Evolutionary conservation across 306 rosid species (phyloP), one percentile per base, ranked within the genome.

Genomic region (Betula pendula): DNA sequence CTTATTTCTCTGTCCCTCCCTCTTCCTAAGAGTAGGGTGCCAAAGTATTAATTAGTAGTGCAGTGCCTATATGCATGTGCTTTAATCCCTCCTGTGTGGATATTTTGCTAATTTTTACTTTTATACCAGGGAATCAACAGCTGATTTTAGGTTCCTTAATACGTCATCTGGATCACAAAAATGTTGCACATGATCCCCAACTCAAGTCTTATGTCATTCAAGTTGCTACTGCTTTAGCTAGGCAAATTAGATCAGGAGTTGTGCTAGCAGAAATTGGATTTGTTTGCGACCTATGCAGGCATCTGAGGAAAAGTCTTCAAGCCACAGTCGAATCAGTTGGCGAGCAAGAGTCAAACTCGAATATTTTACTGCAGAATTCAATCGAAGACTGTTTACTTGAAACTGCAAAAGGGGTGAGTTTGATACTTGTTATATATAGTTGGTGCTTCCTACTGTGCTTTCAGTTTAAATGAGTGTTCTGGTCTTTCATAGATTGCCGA

Each of bases 91-190:
- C 51, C 51, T 50, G 19, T 47, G 52, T 7, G 11, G 12, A 1
- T 70, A 33, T 56, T 66, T 75, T 69, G 38, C 62, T 74, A 42
- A 53, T 70, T 33, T 78, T 60, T 70, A 51, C 59, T 78, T 79
- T 71, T 76, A 59, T 74, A 69, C 53, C 83, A 96, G 99, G 96
- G 74, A 92, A 91, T 81, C 96, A 92, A 75, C 91, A 85, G 77
- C 82, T 92, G 47, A 83, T 92, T 79, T 85, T 96, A 75, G 84
- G 91, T 53, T 84, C 83, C 74, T 87, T 91, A 52, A 85, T 96
- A 62, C 99, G 91, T 67, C 99, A 96, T 89, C 85, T 96, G 77
- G 99, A 96, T 84, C 99, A 92, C 92, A 96, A 96, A 87, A 96
- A 91, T 56, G 85, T 89, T 72, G 29, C 86, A 67, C 96, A 89